phyloP scores from a whole-genome alignment of 371 early-diverging fungal genomes.

The Syncephalastrum racemosum region DNA sequence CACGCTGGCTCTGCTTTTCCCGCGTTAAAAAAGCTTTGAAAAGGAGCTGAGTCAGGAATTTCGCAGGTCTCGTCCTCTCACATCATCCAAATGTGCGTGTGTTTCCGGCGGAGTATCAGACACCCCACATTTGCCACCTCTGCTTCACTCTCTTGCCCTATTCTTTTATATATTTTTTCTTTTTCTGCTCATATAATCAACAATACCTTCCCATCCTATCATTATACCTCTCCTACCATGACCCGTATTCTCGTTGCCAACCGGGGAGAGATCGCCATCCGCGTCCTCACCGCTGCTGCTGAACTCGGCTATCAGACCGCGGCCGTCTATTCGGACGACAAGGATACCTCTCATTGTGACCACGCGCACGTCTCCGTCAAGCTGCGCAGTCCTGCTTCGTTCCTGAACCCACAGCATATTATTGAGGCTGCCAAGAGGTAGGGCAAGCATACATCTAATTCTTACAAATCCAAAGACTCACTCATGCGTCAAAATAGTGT shows the following conservation, averaged over 20 bases:
- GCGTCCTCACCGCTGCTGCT: slow-evolving; percentile 32
- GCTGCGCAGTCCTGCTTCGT: slow-evolving; percentile 20
- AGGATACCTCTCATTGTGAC: slow-evolving; percentile 35
- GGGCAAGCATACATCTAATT: too few relatives aligned
- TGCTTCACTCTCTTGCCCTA: slow-evolving; percentile 8
- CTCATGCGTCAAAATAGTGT: slow-evolving; percentile 21
- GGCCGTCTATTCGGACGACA: slow-evolving; percentile 35
- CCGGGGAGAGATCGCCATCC: slow-evolving; percentile 49
- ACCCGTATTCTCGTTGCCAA: slow-evolving; percentile 39
- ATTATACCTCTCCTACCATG: neutral
- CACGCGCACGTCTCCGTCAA: slow-evolving; percentile 25
- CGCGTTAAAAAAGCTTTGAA: too few relatives aligned
- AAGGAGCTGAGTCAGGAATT: too few relatives aligned
- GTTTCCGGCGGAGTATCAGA: too few relatives aligned
- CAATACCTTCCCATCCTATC: neutral
- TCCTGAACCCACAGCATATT: slow-evolving; percentile 29
- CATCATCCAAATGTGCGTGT: too few relatives aligned
- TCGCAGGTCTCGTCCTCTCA: too few relatives aligned
- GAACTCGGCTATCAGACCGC: slow-evolving; percentile 38
- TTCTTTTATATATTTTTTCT: slow-evolving; percentile 3
- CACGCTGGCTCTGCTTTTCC: too few relatives aligned
- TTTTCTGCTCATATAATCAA: neutral
- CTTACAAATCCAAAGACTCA: too few relatives aligned
- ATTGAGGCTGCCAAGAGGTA: slow-evolving; percentile 35
- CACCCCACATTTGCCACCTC: neutral